Evolutionary conservation across 2,329 filamentous ascomycete species (phyloP).

Genomic region (Calonectria multiphialidica): DNA sequence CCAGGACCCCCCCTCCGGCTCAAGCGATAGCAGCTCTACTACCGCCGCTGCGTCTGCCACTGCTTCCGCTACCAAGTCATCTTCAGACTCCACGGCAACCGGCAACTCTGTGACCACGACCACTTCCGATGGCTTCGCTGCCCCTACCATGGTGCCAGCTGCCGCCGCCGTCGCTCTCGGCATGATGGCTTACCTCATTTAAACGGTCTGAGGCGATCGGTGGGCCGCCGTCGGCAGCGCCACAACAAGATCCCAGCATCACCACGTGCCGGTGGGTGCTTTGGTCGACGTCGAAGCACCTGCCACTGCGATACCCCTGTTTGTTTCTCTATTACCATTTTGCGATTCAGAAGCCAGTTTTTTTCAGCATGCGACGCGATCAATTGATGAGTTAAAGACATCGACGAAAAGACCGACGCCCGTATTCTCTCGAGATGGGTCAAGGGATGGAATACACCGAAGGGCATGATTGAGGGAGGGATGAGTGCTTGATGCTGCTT

Average conservation of each 20-base stretch:
- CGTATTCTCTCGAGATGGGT: conserved; percentile 31
- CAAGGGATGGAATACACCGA: conserved; percentile 36
- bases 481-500: conserved; percentile 28
- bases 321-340: conserved; percentile 49
- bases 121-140: conserved; percentile 49
- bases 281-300: conserved; percentile 20
- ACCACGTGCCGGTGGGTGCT: conserved; percentile 32
- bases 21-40: conserved; percentile 43
- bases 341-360: conserved; percentile 45
- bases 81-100: conserved; percentile 32
- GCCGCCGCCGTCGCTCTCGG: conserved; percentile 63
- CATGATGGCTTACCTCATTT: conserved; percentile 65
- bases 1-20: conserved; percentile 41
- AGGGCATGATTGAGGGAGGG: conserved; percentile 33
- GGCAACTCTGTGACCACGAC: conserved; percentile 49
- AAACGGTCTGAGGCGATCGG: conserved; percentile 39
- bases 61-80: conserved; percentile 34
- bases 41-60: conserved; percentile 40
- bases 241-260: conserved; percentile 34
- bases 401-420: conserved; percentile 33
- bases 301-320: conserved; percentile 33
- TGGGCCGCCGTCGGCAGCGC: conserved; percentile 31
- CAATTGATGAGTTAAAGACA: conserved; percentile 43
- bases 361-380: conserved; percentile 44
- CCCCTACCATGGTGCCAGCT: conserved; percentile 57